Percentiles rank a stretch among this genome's conserved stretches.
phyloP scores from a whole-genome alignment of 2,329 filamentous ascomycete species.

The Emydomyces testavorans region DNA sequence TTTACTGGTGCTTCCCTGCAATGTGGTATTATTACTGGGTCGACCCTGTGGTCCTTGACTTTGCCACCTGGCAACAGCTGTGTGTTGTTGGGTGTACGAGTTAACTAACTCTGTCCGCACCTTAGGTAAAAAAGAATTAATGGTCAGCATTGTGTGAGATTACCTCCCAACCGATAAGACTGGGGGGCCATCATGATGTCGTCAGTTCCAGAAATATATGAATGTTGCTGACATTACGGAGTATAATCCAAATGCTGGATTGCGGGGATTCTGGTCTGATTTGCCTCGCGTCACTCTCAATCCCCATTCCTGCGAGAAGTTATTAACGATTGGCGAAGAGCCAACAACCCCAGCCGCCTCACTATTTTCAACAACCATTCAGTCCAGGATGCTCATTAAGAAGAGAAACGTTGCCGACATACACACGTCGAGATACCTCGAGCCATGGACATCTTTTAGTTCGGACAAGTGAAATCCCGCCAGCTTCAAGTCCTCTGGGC shows the following conservation, averaged over 20 bases:
- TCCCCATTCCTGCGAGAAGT: too few species aligned
- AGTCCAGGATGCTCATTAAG: too few species aligned
- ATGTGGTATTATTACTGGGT: conserved; percentile 6
- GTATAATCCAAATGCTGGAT: background rate
- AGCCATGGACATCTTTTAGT: too few species aligned
- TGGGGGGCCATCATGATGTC: too few species aligned
- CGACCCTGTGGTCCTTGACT: background rate
- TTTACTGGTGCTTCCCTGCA: background rate
- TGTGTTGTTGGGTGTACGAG: background rate
- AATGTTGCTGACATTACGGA: too few species aligned
- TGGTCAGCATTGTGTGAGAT: background rate
- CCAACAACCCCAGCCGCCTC: background rate
- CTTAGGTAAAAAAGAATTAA: background rate
- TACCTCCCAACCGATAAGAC: too few species aligned
- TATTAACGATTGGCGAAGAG: conserved; percentile 2
- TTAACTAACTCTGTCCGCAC: too few species aligned
- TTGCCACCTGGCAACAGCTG: conserved; percentile 5
- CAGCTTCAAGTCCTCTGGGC: background rate
- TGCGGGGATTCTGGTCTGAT: background rate
- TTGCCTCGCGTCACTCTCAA: conserved; percentile 6
- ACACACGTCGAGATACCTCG: too few species aligned
- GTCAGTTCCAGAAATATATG: too few species aligned
- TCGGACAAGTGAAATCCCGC: too few species aligned
- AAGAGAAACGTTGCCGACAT: too few species aligned
- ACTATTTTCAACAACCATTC: too few species aligned